These are phyloP conservation scores for Ziziphus jujuba DNA, from an alignment of 306 rosid genomes.

Conservation along the genomic window DNA sequence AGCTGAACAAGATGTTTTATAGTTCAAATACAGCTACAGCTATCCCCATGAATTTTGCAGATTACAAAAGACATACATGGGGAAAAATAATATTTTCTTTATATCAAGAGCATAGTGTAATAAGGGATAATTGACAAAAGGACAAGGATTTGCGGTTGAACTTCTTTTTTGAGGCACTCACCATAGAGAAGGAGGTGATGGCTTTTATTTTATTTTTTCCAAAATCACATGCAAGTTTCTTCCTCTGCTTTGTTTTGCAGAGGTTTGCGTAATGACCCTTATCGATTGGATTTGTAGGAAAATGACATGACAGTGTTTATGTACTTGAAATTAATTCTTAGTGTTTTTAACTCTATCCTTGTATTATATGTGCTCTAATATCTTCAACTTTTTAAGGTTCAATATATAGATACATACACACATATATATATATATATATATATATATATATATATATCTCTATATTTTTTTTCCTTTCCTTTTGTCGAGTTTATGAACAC, in stretches of 20 bases:
- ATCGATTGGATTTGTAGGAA: constrained; percentile 21
- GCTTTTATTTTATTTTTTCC: constrained; percentile 14
- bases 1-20: constrained; percentile 33
- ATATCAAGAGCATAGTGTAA: constrained; percentile 29
- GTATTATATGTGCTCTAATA: constrained; percentile 13
- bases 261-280: constrained; percentile 34
- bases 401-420: no score
- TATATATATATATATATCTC: no score
- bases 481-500: neutral
- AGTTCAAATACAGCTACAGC: constrained; percentile 16
- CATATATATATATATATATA: no score
- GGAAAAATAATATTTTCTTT: constrained; percentile 20
- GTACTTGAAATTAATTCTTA: constrained; percentile 11
- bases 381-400: constrained; percentile 13
- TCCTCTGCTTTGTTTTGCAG: constrained; percentile 18
- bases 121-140: constrained; percentile 29
- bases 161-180: constrained; percentile 21
- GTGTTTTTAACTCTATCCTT: neutral
- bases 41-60: constrained; percentile 43
- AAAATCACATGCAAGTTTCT: constrained; percentile 5
- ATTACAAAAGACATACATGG: constrained; percentile 32
- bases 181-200: constrained; percentile 25
- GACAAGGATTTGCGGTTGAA: constrained; percentile 22
- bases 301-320: constrained; percentile 15
- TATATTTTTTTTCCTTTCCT: neutral